Base-by-base conservation (phyloP, 73 alveolate genomes). In the Paraurostyla sp. region DNA sequence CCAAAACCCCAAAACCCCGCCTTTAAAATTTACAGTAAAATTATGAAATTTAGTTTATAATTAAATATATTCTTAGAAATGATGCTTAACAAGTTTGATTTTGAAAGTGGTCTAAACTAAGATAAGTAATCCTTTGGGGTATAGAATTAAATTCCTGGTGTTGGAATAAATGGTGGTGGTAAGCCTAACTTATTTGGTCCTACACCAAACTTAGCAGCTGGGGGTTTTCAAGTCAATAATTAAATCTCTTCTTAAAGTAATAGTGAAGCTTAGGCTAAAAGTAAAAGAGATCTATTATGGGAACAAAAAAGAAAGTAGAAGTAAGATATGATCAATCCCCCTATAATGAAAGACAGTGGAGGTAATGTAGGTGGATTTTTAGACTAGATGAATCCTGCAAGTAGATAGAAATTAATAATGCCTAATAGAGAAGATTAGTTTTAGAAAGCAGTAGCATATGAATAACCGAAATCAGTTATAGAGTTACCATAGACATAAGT, bases 351-450 rank as follows among this genome's bases (percentile, higher is more conserved):
- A 40, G 40, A 41, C 22, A 20, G 36, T 9, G 65, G 13, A 11
- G 62, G 63, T 18, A 32, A 32, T 16, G 52, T 46, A 22, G 63
- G 65, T 18, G 63, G 65, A 7, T 20, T 75, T 43, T 38, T 50
- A 11, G 87, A 75, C 33, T 75, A 75, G 32, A 75, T 75, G 87
- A 49, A 40, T 50, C 87, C 87, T 48, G 69, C 87, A 9, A 75
- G 87, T 32, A 13, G 51, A 18, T 48, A 69, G 40, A 69, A 69
- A 38, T n/a, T 38, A 4, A 42, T 69, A 69, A 43, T 41, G 62
- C 84, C 84, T 25, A 7, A 41, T 46, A 13, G 23, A 15, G 13
- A 13, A 46, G 18, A 46, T 46, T 46, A 16, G 36, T 56, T 56
- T 56, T 9, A 69, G 65, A 25, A 4, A 9, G 11, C 49, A 69